Conservation (phyloP, 2,329 filamentous ascomycete genomes). For the Colletotrichum australisinense region DNA sequence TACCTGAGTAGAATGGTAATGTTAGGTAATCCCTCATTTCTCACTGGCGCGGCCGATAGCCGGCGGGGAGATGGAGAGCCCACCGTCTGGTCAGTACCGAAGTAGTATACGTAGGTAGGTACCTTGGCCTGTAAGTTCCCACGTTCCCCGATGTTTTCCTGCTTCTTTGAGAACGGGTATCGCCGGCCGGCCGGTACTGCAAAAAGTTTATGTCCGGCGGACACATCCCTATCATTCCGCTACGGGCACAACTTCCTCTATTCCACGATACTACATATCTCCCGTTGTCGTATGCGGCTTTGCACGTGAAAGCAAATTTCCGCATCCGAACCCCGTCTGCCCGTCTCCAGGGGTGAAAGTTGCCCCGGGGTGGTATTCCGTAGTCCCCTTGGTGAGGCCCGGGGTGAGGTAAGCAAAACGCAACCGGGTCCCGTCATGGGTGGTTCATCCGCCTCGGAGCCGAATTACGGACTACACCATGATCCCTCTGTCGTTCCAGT, state of each 20-base stretch:
- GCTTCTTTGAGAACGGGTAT: neutral
- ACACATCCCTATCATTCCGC: neutral
- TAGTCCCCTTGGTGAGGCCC: too few species aligned
- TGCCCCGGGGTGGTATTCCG: neutral
- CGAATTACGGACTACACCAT: neutral
- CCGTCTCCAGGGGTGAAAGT: neutral
- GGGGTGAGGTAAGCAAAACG: neutral
- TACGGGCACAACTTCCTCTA: neutral
- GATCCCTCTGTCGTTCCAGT: neutral
- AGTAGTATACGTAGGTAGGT: too few species aligned
- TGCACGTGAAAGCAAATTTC: neutral
- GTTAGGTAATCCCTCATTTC: conserved; percentile 18
- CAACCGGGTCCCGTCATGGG: too few species aligned
- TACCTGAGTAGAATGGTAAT: neutral
- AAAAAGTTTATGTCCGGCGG: neutral
- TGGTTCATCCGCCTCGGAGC: neutral
- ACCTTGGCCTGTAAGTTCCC: neutral
- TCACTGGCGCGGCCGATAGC: conserved; percentile 6
- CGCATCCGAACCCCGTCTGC: neutral
- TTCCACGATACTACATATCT: neutral
- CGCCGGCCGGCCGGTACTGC: neutral
- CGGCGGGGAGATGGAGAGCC: neutral
- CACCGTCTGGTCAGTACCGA: neutral
- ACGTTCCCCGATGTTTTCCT: neutral
- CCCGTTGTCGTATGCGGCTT: neutral